Evolutionary conservation across 2,329 filamentous ascomycete genomes (phyloP).

Genomic region (Hypoxylon sp.): DNA sequence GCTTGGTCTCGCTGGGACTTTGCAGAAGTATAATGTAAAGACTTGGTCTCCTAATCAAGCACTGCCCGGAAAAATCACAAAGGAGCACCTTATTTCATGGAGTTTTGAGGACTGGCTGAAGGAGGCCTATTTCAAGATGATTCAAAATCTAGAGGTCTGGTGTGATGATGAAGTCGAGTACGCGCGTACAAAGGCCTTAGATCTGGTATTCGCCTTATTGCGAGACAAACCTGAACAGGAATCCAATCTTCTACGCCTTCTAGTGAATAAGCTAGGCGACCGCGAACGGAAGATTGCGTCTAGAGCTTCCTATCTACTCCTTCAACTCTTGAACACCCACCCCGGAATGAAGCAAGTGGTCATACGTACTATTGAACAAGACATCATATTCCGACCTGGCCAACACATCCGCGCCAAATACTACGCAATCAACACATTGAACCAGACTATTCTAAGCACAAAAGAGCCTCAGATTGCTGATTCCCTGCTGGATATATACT

Average conservation of each 20-base stretch:
- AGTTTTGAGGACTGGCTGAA: constrained; percentile 97
- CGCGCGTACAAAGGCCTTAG: constrained; percentile 86
- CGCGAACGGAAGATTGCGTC: constrained; percentile 96
- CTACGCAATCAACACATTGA: constrained; percentile 95
- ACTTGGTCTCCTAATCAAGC: constrained; percentile 77
- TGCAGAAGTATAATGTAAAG: constrained; percentile 71
- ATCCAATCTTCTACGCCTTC: constrained; percentile 87
- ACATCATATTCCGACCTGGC: constrained; percentile 86
- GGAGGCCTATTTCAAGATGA: constrained; percentile 89
- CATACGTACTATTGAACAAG: constrained; percentile 85
- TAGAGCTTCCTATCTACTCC: constrained; percentile 89
- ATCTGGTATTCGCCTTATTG: constrained; percentile 90
- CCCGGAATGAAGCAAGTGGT: constrained; percentile 94
- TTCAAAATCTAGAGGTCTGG: constrained; percentile 92
- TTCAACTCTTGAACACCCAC: constrained; percentile 89
- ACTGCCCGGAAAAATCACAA: constrained; percentile 79
- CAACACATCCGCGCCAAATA: constrained; percentile 93
- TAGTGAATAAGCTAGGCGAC: constrained; percentile 98
- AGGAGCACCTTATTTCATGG: constrained; percentile 87
- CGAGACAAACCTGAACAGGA: constrained; percentile 98
- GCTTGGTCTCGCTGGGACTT: constrained; percentile 77
- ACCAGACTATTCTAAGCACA: constrained; percentile 91
- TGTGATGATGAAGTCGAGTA: constrained; percentile 96
- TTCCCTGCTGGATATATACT: constrained; percentile 89
- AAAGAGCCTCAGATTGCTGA: constrained; percentile 87